phyloP scores from a whole-genome alignment of 176 grass and related monocot species.

The Areca catechu region DNA sequence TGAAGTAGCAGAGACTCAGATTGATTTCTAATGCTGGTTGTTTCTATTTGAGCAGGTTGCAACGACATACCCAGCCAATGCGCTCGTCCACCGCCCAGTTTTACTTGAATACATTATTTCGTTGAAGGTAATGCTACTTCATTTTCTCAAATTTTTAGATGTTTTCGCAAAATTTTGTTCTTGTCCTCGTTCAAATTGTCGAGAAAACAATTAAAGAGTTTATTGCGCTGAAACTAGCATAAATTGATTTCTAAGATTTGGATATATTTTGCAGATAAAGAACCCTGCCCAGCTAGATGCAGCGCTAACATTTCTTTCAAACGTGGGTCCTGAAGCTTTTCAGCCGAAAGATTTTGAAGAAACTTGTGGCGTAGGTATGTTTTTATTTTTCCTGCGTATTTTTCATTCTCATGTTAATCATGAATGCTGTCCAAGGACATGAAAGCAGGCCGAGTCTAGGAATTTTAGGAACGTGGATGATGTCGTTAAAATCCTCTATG shows the following conservation, averaged over 20 bases:
- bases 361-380: constrained; percentile 82
- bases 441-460: too few relatives aligned
- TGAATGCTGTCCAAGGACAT: too few relatives aligned
- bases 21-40: not conserved
- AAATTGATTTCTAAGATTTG: constrained; percentile 6
- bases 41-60: constrained; percentile 21
- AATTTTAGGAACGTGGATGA: too few relatives aligned
- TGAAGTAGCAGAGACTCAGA: not conserved
- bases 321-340: constrained; percentile 59
- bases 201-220: too few relatives aligned
- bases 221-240: too few relatives aligned
- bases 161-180: too few relatives aligned
- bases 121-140: constrained; percentile 12
- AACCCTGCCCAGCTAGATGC: constrained; percentile 78
- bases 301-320: constrained; percentile 61
- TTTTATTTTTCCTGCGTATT: constrained; percentile 1
- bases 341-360: constrained; percentile 65
- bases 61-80: constrained; percentile 28
- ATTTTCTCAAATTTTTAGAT: not conserved
- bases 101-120: constrained; percentile 17
- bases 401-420: not conserved
- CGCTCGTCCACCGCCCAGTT: constrained; percentile 24
- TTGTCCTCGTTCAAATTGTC: too few relatives aligned
- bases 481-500: too few relatives aligned
- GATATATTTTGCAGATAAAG: constrained; percentile 58